These are phyloP conservation scores for Phytophthora foliorum DNA, from an alignment of 352 stramenopile genomes.

Conservation along the genomic window DNA sequence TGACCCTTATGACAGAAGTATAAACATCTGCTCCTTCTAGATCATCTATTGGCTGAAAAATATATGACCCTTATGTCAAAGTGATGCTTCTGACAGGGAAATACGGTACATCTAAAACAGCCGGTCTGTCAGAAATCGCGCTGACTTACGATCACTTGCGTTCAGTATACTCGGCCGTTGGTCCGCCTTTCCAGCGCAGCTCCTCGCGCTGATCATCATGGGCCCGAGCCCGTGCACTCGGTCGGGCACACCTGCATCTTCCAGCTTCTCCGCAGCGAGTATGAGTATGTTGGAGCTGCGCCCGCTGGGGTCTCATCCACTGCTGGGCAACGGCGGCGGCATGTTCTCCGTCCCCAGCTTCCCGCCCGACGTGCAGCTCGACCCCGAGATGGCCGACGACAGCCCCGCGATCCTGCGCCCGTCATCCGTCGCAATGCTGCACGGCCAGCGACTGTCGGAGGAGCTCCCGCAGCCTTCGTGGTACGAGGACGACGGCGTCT, in stretches of 20 bases:
- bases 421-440: constrained; percentile 51
- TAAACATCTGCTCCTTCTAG: too few species aligned
- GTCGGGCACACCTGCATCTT: constrained; percentile 17
- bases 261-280: background rate
- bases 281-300: constrained; percentile 45
- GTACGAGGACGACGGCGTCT: constrained; percentile 38
- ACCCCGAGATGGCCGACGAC: constrained; percentile 25
- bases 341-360: constrained; percentile 48
- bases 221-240: constrained; percentile 18
- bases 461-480: constrained; percentile 38
- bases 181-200: constrained; percentile 20
- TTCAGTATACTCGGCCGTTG: constrained; percentile 41
- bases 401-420: constrained; percentile 36
- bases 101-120: too few species aligned
- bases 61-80: too few species aligned
- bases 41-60: too few species aligned
- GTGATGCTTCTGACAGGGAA: too few species aligned
- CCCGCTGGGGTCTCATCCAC: constrained; percentile 32
- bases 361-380: constrained; percentile 14
- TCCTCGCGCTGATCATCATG: constrained; percentile 25
- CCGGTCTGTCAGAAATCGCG: constrained; percentile 9
- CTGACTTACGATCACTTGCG: constrained; percentile 22
- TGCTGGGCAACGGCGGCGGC: constrained; percentile 38
- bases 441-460: constrained; percentile 22
- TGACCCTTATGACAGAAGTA: too few species aligned